Percentiles rank a stretch among this genome's conserved stretches.
Conservation (phyloP, 1,284 basidiomycete genomes). For the Agaricales sp. region DNA sequence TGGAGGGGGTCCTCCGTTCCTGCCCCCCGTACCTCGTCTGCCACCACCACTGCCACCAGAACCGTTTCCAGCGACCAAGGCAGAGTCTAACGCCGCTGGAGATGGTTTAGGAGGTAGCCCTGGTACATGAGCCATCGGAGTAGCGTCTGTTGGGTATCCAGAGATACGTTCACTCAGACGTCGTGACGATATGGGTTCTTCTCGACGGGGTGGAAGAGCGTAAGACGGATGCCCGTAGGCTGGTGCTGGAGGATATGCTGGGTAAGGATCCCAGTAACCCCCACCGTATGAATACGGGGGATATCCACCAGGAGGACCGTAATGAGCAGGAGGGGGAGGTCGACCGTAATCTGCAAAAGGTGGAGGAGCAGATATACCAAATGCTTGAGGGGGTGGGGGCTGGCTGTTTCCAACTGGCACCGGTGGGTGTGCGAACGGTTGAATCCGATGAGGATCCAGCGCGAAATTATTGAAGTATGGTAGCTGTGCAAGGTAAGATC, state of each 20-base stretch:
- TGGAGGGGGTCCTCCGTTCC: slow-evolving; percentile 41
- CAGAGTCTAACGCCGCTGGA: slow-evolving; percentile 46
- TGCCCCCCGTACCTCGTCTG: slow-evolving; percentile 25
- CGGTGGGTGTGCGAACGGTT: slow-evolving; percentile 75
- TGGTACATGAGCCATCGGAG: slow-evolving; percentile 46
- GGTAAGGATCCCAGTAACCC: slow-evolving; percentile 44
- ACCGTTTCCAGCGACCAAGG: slow-evolving; percentile 34
- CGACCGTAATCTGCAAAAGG: slow-evolving; percentile 30
- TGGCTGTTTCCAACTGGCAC: slow-evolving; percentile 50
- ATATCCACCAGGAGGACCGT: slow-evolving; percentile 30
- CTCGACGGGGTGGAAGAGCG: slow-evolving; percentile 39
- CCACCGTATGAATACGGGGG: slow-evolving; percentile 10
- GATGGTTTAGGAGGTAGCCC: slow-evolving; percentile 71
- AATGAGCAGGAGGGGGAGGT: slow-evolving; percentile 18
- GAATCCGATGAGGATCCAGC: slow-evolving; percentile 85
- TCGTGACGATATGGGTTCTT: slow-evolving; percentile 31
- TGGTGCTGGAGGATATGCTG: background rate
- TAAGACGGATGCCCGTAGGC: slow-evolving; percentile 21
- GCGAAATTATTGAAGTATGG: slow-evolving; percentile 90
- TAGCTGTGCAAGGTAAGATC: slow-evolving; percentile 36
- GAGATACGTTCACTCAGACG: slow-evolving; percentile 70
- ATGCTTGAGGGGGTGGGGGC: slow-evolving; percentile 67
- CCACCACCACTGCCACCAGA: slow-evolving; percentile 20
- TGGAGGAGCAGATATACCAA: slow-evolving; percentile 56
- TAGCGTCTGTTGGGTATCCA: slow-evolving; percentile 51